Evolutionary conservation across 768 basidiomycete species (phyloP).

Genomic region (Trametes cingulata): DNA sequence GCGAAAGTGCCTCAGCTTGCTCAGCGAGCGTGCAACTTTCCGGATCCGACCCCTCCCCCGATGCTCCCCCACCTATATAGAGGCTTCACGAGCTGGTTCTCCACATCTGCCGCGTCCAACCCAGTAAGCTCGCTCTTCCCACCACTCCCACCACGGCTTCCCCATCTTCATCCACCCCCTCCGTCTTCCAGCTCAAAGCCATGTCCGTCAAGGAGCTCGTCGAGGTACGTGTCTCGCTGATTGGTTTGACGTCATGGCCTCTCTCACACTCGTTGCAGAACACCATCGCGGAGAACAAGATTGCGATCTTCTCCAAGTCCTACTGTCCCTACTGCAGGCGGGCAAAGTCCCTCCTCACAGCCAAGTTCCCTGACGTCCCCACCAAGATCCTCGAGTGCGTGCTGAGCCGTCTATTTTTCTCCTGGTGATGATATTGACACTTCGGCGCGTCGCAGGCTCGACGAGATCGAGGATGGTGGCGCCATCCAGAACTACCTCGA

Average conservation of each 20-base stretch:
- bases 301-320: conserved; percentile 44
- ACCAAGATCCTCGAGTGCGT: conserved; percentile 41
- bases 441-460: conserved; percentile 46
- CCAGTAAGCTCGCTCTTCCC: conserved; percentile 26
- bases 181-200: conserved; percentile 34
- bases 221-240: conserved; percentile 34
- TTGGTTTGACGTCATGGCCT: background rate
- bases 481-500: conserved; percentile 67
- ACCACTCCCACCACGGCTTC: conserved; percentile 20
- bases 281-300: conserved; percentile 39
- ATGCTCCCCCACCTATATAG: conserved; percentile 30
- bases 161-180: conserved; percentile 36
- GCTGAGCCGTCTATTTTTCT: background rate
- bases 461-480: conserved; percentile 54
- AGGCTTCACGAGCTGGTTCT: conserved; percentile 19
- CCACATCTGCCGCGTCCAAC: conserved; percentile 18
- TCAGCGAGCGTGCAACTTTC: conserved; percentile 5
- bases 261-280: conserved; percentile 21
- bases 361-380: conserved; percentile 31
- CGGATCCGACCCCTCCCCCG: background rate
- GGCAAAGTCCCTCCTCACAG: conserved; percentile 40
- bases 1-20: conserved; percentile 3
- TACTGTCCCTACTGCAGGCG: conserved; percentile 43
- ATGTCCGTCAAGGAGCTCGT: conserved; percentile 40
- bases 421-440: no score